phyloP scores from a whole-genome alignment of 345 rosid genomes.

The Clarkia xantiana region DNA sequence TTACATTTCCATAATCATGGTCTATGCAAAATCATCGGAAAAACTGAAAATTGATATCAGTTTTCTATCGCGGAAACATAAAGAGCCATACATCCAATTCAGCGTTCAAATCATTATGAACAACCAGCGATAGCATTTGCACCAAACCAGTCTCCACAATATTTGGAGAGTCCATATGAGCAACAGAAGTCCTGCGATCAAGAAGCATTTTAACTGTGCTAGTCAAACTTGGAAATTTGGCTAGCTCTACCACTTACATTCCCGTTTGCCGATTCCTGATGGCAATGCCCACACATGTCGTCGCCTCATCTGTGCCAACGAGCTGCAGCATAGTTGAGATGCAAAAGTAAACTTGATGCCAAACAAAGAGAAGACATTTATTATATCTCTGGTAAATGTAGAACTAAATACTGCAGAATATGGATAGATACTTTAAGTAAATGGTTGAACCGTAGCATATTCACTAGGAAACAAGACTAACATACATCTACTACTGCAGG shows the following conservation, averaged over 20 bases:
- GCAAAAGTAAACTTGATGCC: not conserved
- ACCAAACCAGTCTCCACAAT: slow-evolving; percentile 49
- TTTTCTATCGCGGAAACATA: not conserved
- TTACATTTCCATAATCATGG: not conserved
- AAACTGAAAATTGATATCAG: not conserved
- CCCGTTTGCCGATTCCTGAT: slow-evolving; percentile 54
- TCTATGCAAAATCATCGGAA: not conserved
- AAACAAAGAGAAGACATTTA: not conserved
- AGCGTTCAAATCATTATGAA: slow-evolving; percentile 16
- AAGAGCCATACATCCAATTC: slow-evolving; percentile 53
- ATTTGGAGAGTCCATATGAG: slow-evolving; percentile 66
- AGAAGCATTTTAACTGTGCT: not conserved
- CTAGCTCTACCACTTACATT: slow-evolving; percentile 32
- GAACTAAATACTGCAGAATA: not conserved
- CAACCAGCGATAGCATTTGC: slow-evolving; percentile 54
- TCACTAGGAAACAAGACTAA: not conserved
- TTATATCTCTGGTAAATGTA: not conserved
- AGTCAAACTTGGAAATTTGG: not conserved
- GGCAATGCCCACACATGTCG: slow-evolving; percentile 71
- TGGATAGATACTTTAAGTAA: not conserved
- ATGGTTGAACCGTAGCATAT: not conserved
- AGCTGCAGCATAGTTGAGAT: slow-evolving; percentile 22
- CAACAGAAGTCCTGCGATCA: slow-evolving; percentile 59
- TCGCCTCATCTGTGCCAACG: slow-evolving; percentile 81
- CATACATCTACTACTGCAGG: slow-evolving; percentile 63